A percentile compares a stretch with the other conserved stretches of the same genome.
Evolutionary conservation across 257 asterid species (phyloP).

Genomic region (Capsicum baccatum): DNA sequence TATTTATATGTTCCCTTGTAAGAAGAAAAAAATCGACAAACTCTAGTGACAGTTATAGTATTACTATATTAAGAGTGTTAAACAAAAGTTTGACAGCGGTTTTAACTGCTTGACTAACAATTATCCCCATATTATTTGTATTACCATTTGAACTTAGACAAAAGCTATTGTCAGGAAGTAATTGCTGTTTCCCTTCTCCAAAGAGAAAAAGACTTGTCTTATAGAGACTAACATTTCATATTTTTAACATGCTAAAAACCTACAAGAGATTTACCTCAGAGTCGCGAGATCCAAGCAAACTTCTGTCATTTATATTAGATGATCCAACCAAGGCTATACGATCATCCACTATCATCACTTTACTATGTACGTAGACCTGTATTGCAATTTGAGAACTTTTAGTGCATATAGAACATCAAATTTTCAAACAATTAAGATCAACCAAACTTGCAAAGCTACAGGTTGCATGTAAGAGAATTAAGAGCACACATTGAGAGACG

Average conservation of each 20-base stretch:
- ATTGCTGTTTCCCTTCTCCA: background rate
- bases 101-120: conserved; percentile 2
- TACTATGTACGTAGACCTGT: conserved; percentile 93
- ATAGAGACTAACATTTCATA: background rate
- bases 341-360: conserved; percentile 95
- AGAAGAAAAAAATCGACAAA: background rate
- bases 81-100: background rate
- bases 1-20: background rate
- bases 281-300: conserved; percentile 95
- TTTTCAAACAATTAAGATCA: conserved; percentile 1
- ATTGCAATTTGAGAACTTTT: background rate
- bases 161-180: conserved; percentile 12
- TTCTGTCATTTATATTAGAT: conserved; percentile 92
- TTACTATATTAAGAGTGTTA: background rate
- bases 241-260: background rate
- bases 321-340: conserved; percentile 80
- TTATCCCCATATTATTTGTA: background rate
- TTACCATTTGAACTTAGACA: background rate
- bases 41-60: background rate
- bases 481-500: conserved; percentile 13
- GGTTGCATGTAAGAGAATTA: background rate
- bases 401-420: background rate
- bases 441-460: background rate
- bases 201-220: conserved; percentile 14
- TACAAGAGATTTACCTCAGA: conserved; percentile 69